phyloP scores from a whole-genome alignment of 1,284 basidiomycete species.

The Cerioporus squamosus region DNA sequence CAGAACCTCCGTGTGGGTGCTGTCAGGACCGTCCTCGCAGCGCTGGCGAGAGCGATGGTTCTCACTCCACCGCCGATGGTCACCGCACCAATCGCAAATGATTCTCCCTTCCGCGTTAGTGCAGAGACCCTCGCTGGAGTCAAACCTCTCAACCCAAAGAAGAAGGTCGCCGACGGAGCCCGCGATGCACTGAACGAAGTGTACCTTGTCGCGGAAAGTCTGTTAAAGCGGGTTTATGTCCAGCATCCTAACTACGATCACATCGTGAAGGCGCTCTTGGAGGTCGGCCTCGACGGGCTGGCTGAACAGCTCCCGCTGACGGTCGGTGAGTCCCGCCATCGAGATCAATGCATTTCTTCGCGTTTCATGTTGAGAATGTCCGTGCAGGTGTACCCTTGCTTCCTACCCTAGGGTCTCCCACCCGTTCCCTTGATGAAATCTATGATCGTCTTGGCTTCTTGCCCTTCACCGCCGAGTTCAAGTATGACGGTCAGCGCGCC shows the following conservation, averaged over 20 bases:
- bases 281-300: constrained; percentile 64
- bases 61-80: constrained; percentile 52
- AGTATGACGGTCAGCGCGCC: constrained; percentile 90
- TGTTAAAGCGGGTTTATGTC: constrained; percentile 81
- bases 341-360: constrained; percentile 2
- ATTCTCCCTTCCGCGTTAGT: constrained; percentile 43
- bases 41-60: constrained; percentile 82
- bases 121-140: constrained; percentile 44
- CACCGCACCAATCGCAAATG: constrained; percentile 24
- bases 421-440: constrained; percentile 83
- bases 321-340: constrained; percentile 59
- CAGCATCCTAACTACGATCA: constrained; percentile 90
- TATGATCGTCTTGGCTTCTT: constrained; percentile 71
- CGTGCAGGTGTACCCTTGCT: constrained; percentile 66
- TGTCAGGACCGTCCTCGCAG: constrained; percentile 83
- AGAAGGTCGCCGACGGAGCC: constrained; percentile 47
- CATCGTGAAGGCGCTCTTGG: constrained; percentile 71
- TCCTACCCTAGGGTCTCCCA: constrained; percentile 83
- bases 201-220: constrained; percentile 60
- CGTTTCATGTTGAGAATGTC: not conserved
- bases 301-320: constrained; percentile 71
- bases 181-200: constrained; percentile 50
- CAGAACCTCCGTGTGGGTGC: constrained; percentile 89
- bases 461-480: constrained; percentile 91
- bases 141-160: constrained; percentile 44